Evolutionary conservation across 208 protist genomes (phyloP), one percentile per base, ranked within the genome.

Genomic region (Trypanosomatidae sp.): DNA sequence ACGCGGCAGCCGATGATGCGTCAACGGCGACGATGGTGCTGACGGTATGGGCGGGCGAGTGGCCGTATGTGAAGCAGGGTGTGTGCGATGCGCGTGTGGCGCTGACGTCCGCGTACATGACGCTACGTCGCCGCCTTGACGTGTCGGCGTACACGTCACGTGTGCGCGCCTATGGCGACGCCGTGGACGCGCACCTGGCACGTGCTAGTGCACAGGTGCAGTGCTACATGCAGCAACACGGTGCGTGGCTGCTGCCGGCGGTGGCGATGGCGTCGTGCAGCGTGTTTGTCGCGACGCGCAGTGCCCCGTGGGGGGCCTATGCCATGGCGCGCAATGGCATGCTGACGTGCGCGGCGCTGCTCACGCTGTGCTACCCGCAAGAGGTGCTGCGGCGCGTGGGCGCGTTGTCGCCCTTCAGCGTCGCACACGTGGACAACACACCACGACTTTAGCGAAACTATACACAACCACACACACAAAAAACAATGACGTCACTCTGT

Each of bases 31-130:
- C n/a, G n/a, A n/a, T n/a, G n/a, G n/a, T n/a, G 40, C 33, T 85
- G 1, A 41, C 64, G 4, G 50, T 84, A 21, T 91, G 81, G 77
- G 67, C 53, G 19, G 77, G 76, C 6, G 81, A 91, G 66, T 91
- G 81, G 81, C 59, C 61, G 21, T 84, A 73, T 48, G 71, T 87
- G 33, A 73, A 71, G 54, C 53, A 54, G 2, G 56, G 66, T 6
- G 69, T 85, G 6, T 56, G 66, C 6, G 45, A 66, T 55, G 58
- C 66, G 50, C 62, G 76, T 7, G 46, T 15, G 30, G n/a, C 30
- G 30, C 30, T 35, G 30, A 15, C n/a, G n/a, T 11, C 30, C 11
- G n/a, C 11, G n/a, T n/a, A 35, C 11, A 35, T 35, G 30, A 35
- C 11, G n/a, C n/a, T 35, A n/a, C 30, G 11, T 35, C 33, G 37